Conservation (phyloP, 352 stramenopile genomes). For the Phytopythium sindhum region DNA sequence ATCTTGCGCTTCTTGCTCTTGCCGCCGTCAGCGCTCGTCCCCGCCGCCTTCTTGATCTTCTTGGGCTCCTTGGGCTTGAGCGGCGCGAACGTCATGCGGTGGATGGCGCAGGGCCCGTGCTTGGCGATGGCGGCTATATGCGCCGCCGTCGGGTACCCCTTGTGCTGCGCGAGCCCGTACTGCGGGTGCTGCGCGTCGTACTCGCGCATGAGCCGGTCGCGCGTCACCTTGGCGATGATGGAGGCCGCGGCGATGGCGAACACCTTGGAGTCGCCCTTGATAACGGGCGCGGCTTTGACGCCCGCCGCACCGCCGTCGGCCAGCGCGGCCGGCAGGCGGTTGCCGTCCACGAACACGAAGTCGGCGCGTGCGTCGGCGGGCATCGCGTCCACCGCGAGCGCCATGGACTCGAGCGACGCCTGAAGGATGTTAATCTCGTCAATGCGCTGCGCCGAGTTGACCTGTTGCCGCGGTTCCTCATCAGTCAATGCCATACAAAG, state of each 20-base stretch:
- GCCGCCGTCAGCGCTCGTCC: too few species aligned
- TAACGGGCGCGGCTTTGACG: slow-evolving; percentile 84
- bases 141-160: slow-evolving; percentile 94
- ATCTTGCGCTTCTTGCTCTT: slow-evolving; percentile 1
- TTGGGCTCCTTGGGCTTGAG: slow-evolving; percentile 78
- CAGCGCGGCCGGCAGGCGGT: slow-evolving; percentile 90
- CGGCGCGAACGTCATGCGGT: slow-evolving; percentile 96
- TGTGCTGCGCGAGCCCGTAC: slow-evolving; percentile 96
- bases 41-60: slow-evolving; percentile 11
- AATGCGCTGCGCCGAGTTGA: slow-evolving; percentile 83
- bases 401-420: slow-evolving; percentile 94
- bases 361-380: slow-evolving; percentile 24
- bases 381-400: slow-evolving; percentile 38
- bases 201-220: slow-evolving; percentile 96
- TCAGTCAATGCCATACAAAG: too few species aligned
- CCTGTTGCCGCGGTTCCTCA: too few species aligned
- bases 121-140: slow-evolving; percentile 89
- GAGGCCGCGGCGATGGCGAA: slow-evolving; percentile 97
- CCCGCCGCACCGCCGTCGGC: slow-evolving; percentile 6
- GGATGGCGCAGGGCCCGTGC: slow-evolving; percentile 92
- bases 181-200: slow-evolving; percentile 92
- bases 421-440: slow-evolving; percentile 99
- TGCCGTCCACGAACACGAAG: slow-evolving; percentile 96
- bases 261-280: slow-evolving; percentile 95
- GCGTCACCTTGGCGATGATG: slow-evolving; percentile 98